phyloP scores from a whole-genome alignment of 192 early-diverging fungal species.

The Coemansia sp. region DNA sequence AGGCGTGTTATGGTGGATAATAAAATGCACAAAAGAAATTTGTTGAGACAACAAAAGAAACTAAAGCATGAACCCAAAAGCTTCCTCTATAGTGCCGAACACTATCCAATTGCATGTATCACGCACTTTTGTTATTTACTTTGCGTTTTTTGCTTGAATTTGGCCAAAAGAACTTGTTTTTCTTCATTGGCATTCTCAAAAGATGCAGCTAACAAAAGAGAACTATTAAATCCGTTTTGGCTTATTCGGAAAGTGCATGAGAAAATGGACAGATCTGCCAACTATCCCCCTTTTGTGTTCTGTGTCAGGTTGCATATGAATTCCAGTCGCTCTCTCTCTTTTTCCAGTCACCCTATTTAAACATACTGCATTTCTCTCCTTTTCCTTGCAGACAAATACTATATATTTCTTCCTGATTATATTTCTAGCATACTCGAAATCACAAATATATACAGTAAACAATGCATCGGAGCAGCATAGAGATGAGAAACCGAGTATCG shows the following conservation, averaged over 20 bases:
- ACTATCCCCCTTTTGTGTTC: neutral
- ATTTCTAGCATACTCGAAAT: too few relatives aligned
- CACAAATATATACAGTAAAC: neutral
- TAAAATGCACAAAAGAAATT: neutral
- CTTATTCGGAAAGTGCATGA: neutral
- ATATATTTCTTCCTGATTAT: neutral
- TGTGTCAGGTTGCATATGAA: neutral
- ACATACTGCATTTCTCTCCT: neutral
- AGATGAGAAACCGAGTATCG: conserved; percentile 15
- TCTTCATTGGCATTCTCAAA: conserved; percentile 11
- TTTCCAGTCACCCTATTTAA: neutral
- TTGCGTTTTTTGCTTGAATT: neutral
- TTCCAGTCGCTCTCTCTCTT: neutral
- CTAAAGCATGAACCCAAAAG: too few relatives aligned
- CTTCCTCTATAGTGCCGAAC: neutral
- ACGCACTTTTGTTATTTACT: neutral
- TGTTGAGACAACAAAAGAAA: neutral
- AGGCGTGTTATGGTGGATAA: neutral
- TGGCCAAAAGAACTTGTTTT: neutral
- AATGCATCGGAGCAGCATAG: conserved; percentile 3
- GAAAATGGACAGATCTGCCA: neutral
- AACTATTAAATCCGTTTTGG: neutral
- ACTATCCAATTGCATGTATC: neutral
- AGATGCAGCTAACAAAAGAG: conserved; percentile 2
- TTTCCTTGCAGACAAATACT: neutral